Base-by-base conservation (phyloP, 225 moss, liverwort and hornwort species). In the Thuidium tamariscinum region DNA sequence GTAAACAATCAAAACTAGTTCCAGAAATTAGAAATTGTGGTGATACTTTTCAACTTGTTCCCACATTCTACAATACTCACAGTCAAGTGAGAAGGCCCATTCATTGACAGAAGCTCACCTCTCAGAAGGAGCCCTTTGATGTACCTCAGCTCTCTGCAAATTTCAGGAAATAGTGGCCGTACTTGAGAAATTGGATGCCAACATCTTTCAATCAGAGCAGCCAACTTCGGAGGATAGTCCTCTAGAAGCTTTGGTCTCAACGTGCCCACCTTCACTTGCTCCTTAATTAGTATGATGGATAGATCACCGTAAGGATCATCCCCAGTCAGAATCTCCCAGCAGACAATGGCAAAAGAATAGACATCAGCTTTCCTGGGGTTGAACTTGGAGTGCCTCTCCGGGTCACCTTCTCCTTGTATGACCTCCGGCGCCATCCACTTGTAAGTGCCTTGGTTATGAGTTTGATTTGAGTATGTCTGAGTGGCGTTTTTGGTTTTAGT, bases 241-340 rank as follows among this genome's bases (percentile, higher is more conserved):
- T 34, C 0, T 20, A 34, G 74, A 74, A 74, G 74, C 0, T 30
- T 20, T 20, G 74, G 74, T 49, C 74, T 49, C 34, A 74, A 34
- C 12, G 7, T 49, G 18, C 32, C 46, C 11, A 7, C 48, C 73
- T 46, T 73, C 19, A 73, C 73, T 73, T 73, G 32, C 44, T 16
- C 0, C 16, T 70, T 70, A 1, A 42, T 9, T 5, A 0, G 26
- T 42, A 0, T 21, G 11, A 4, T 16, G 52, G 14, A 14, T 25
- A 13, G 4, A 23, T 13, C 25, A 4, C 2, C 39, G 69, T 41
- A 70, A 70, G 70, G 70, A 3, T 9, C 9, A 27, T 70, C 5
- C 16, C 44, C 44, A 16, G 70, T 70, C 68, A 68, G 23, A 68
- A 68, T 68, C 39, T 68, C 68, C 7, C 13, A 68, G 13, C 68